phyloP scores from a whole-genome alignment of 331 rosid genomes.

The Pyracantha coccinea region DNA sequence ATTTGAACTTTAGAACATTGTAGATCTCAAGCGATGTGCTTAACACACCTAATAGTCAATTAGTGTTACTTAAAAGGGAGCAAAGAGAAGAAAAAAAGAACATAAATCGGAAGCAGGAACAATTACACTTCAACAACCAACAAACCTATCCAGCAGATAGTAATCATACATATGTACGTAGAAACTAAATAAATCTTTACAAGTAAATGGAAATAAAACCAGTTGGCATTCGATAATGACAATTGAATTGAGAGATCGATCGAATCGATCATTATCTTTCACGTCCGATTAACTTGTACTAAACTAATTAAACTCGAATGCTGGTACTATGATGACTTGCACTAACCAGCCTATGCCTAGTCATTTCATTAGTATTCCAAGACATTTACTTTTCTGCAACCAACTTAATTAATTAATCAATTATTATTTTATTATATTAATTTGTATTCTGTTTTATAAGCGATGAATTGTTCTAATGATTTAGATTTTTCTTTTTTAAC shows the following conservation, averaged over 20 bases:
- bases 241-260: too few relatives aligned
- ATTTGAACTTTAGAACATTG: background rate
- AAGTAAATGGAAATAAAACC: background rate
- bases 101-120: constrained; percentile 11
- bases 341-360: background rate
- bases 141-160: constrained; percentile 39
- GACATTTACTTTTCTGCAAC: background rate
- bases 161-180: background rate
- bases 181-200: background rate
- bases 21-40: background rate
- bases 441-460: too few relatives aligned
- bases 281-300: background rate
- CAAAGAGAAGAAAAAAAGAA: constrained; percentile 22
- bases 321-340: background rate
- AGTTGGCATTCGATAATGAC: constrained; percentile 18
- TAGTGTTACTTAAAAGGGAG: constrained; percentile 59
- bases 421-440: too few relatives aligned
- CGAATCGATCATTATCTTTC: background rate
- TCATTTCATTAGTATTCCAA: background rate
- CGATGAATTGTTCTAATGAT: too few relatives aligned
- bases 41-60: constrained; percentile 41
- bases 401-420: background rate
- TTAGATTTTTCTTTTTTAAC: too few relatives aligned
- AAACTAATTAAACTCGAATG: background rate
- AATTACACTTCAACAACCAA: constrained; percentile 68